Evolutionary conservation across 768 basidiomycete species (phyloP).

Genomic region (Trametes sanguinea): DNA sequence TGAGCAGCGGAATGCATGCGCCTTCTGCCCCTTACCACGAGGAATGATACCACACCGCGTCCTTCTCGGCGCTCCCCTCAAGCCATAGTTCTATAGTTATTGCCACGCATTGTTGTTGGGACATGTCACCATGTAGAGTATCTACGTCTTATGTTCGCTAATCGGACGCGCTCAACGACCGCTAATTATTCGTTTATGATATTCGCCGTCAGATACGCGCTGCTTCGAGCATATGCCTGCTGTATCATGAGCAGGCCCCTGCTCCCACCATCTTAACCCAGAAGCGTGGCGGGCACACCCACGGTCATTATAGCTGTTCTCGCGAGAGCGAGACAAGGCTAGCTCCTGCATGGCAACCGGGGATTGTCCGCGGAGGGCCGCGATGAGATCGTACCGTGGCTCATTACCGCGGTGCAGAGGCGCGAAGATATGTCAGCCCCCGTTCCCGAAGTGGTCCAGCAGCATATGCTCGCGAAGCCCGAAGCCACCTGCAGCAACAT

Average conservation of each 20-base stretch:
- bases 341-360: neutral
- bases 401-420: conserved; percentile 14
- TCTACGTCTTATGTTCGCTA: conserved; percentile 8
- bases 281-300: neutral
- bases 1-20: conserved; percentile 27
- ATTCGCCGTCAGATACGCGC: neutral
- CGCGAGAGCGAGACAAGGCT: neutral
- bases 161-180: conserved; percentile 10
- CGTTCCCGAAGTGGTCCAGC: conserved; percentile 1
- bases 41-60: conserved; percentile 11
- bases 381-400: neutral
- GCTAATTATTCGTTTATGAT: neutral
- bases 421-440: neutral
- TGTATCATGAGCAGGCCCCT: neutral
- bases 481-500: conserved; percentile 8
- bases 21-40: conserved; percentile 12
- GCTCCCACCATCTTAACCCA: neutral
- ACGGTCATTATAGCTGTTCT: conserved; percentile 1
- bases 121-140: conserved; percentile 22
- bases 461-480: conserved; percentile 16
- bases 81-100: conserved; percentile 14
- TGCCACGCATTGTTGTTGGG: conserved; percentile 17
- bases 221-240: neutral
- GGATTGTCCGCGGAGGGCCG: conserved; percentile 1
- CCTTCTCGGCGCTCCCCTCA: neutral